Conservation (phyloP, 768 basidiomycete genomes). For the Pleurotus eryngii region DNA sequence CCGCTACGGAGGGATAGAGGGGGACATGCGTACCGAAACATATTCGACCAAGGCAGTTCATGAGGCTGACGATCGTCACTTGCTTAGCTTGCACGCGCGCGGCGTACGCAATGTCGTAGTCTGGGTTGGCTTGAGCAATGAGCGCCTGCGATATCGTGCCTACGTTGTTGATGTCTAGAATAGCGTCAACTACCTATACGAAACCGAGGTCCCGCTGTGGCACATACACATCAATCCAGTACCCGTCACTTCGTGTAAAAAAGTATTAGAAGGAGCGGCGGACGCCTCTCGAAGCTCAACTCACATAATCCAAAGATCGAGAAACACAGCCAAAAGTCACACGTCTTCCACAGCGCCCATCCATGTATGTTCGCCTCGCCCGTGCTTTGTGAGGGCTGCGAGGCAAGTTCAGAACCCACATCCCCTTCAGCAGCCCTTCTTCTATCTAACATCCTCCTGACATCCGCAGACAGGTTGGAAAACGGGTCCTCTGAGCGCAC, state of each 20-base stretch:
- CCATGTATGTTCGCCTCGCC: slow-evolving; percentile 19
- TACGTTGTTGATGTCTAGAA: slow-evolving; percentile 74
- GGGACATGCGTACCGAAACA: slow-evolving; percentile 51
- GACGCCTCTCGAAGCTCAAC: slow-evolving; percentile 18
- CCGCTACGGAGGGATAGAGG: not conserved
- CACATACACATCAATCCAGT: slow-evolving; percentile 72
- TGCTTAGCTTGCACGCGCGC: slow-evolving; percentile 79
- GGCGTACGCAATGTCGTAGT: slow-evolving; percentile 66
- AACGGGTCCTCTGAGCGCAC: not conserved
- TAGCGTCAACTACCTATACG: not conserved
- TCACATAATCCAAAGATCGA: slow-evolving; percentile 52
- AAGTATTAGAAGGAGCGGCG: slow-evolving; percentile 18
- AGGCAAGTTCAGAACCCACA: not conserved
- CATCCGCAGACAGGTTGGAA: not conserved
- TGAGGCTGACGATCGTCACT: slow-evolving; percentile 78
- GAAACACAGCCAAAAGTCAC: slow-evolving; percentile 32
- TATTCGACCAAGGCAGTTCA: slow-evolving; percentile 79
- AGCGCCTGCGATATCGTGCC: slow-evolving; percentile 70
- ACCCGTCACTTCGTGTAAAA: slow-evolving; percentile 50
- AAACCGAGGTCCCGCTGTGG: slow-evolving; percentile 4
- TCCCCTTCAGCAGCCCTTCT: not conserved
- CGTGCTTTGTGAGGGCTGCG: not conserved
- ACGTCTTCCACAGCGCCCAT: slow-evolving; percentile 15
- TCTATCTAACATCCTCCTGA: not conserved
- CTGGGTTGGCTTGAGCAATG: slow-evolving; percentile 54